These are phyloP conservation scores for Colletotrichum simmondsii DNA, from an alignment of 2,329 filamentous ascomycete genomes.

Conservation along the genomic window DNA sequence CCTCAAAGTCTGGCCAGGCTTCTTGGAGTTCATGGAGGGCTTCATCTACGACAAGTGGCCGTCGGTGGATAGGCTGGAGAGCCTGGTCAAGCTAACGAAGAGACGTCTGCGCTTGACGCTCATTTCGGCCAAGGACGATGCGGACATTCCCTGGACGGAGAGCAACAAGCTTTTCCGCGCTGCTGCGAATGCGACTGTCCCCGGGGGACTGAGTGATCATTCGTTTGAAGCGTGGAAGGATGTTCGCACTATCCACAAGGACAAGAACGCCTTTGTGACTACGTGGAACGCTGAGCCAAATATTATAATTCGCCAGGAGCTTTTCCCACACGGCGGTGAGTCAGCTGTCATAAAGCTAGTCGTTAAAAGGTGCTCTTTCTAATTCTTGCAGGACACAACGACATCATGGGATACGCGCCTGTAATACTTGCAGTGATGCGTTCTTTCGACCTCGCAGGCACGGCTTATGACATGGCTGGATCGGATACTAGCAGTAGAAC, in stretches of 20 bases:
- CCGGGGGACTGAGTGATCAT: slow-evolving; percentile 46
- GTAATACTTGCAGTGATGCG: slow-evolving; percentile 73
- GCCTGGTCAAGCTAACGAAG: slow-evolving; percentile 62
- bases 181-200: slow-evolving; percentile 63
- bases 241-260: slow-evolving; percentile 53
- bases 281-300: slow-evolving; percentile 56
- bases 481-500: slow-evolving; percentile 20
- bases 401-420: slow-evolving; percentile 72
- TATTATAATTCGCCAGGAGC: slow-evolving; percentile 63
- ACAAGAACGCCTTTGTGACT: slow-evolving; percentile 59
- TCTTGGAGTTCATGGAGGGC: slow-evolving; percentile 69
- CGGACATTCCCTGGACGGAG: slow-evolving; percentile 82
- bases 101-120: slow-evolving; percentile 73
- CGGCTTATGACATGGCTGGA: slow-evolving; percentile 30
- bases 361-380: slow-evolving; percentile 9
- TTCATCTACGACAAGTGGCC: slow-evolving; percentile 86
- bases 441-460: slow-evolving; percentile 62
- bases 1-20: slow-evolving; percentile 71
- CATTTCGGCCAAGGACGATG: slow-evolving; percentile 84
- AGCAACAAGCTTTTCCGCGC: slow-evolving; percentile 72
- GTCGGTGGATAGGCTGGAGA: slow-evolving; percentile 73
- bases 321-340: slow-evolving; percentile 66
- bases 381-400: slow-evolving; percentile 70
- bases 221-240: slow-evolving; percentile 58
- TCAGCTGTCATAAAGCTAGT: slow-evolving; percentile 6